Evolutionary conservation across 495 filamentous ascomycete species (phyloP).

Genomic region (Hyphodiscus hymeniophilus): DNA sequence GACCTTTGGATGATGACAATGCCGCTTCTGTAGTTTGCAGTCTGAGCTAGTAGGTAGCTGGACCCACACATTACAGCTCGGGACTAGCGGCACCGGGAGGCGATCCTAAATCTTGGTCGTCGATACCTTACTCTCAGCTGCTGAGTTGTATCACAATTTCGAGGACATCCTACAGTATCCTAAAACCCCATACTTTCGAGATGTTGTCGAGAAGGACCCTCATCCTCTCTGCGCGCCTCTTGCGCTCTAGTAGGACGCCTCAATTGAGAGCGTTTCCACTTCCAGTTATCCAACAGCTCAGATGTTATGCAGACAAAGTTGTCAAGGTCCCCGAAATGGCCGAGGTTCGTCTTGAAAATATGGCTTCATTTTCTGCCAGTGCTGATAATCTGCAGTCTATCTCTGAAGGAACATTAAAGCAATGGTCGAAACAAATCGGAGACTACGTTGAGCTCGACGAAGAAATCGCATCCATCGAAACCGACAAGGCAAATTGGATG

Average conservation of each 20-base stretch:
- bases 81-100: too few relatives aligned
- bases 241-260: slow-evolving; percentile 32
- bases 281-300: slow-evolving; percentile 39
- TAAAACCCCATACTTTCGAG: slow-evolving; percentile 1
- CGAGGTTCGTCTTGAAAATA: too few relatives aligned
- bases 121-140: neutral
- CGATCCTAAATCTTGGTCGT: too few relatives aligned
- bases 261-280: slow-evolving; percentile 28
- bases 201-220: slow-evolving; percentile 44
- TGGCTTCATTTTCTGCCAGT: too few relatives aligned
- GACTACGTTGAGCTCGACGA: slow-evolving; percentile 95
- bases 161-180: too few relatives aligned
- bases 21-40: neutral
- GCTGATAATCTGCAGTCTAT: too few relatives aligned
- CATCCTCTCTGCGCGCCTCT: slow-evolving; percentile 34
- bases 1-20: too few relatives aligned
- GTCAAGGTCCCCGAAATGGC: slow-evolving; percentile 98
- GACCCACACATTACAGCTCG: too few relatives aligned
- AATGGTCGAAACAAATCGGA: slow-evolving; percentile 90
- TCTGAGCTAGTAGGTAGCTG: neutral
- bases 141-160: slow-evolving; percentile 5
- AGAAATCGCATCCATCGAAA: slow-evolving; percentile 98
- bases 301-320: slow-evolving; percentile 61
- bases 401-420: slow-evolving; percentile 93
- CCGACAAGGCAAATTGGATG: slow-evolving; percentile 74